A percentile compares a stretch with the other conserved stretches of the same genome.
These are phyloP conservation scores for Aspergillus carbonarius DNA, from an alignment of 2,329 filamentous ascomycete species.

Conservation along the genomic window DNA sequence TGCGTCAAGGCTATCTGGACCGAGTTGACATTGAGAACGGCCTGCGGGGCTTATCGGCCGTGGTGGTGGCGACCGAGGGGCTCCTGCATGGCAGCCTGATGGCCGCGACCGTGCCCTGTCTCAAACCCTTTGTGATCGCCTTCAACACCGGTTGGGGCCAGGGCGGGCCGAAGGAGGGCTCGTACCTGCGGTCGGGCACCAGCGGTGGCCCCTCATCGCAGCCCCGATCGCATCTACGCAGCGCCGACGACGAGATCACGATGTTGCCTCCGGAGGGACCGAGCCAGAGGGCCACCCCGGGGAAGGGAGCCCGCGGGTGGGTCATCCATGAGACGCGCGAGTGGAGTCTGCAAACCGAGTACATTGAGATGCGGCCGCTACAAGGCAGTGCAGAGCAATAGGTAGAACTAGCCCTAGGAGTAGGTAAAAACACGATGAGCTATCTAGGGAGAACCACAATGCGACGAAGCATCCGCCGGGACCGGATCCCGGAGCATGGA, in stretches of 20 bases:
- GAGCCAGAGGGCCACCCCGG: neutral
- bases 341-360: neutral
- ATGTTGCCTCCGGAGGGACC: neutral
- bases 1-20: constrained; percentile 36
- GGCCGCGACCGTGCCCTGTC: constrained; percentile 42
- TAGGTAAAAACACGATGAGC: neutral
- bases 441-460: neutral
- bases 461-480: neutral
- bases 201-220: neutral
- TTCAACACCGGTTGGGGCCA: constrained; percentile 42
- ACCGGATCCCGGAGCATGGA: neutral
- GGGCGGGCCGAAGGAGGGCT: constrained; percentile 7
- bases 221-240: neutral
- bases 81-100: constrained; percentile 44
- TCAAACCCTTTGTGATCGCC: constrained; percentile 43
- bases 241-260: neutral
- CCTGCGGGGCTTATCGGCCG: constrained; percentile 31
- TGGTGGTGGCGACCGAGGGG: constrained; percentile 38
- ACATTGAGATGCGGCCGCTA: neutral
- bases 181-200: neutral
- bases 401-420: neutral
- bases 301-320: neutral
- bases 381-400: neutral
- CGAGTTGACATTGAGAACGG: constrained; percentile 25
- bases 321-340: constrained; percentile 4